Evolutionary conservation across 192 early-diverging fungal species (phyloP).

Genomic region (Chytriomyces sp.): DNA sequence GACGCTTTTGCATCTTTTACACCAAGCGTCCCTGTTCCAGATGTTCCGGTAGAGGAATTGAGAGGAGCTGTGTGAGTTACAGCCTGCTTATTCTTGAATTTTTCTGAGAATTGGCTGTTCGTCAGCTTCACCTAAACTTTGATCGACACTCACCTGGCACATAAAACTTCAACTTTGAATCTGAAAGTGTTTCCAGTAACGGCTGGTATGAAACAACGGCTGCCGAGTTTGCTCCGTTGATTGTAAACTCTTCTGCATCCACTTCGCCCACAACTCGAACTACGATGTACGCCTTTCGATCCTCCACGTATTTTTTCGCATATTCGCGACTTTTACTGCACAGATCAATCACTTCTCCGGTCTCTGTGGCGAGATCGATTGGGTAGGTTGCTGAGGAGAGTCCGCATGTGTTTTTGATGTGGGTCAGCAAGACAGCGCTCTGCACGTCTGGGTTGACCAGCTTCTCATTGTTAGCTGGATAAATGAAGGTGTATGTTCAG

Average conservation of each 20-base stretch:
- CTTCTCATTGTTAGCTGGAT: slow-evolving; percentile 52
- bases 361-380: slow-evolving; percentile 58
- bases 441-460: slow-evolving; percentile 57
- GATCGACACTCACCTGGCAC: slow-evolving; percentile 3
- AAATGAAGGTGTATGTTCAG: background rate
- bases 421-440: slow-evolving; percentile 48
- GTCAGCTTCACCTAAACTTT: too few relatives aligned
- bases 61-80: too few relatives aligned
- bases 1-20: too few relatives aligned
- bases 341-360: slow-evolving; percentile 60
- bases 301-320: slow-evolving; percentile 56
- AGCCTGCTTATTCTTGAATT: too few relatives aligned
- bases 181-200: slow-evolving; percentile 7
- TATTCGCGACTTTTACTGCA: slow-evolving; percentile 54
- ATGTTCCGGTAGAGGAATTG: too few relatives aligned
- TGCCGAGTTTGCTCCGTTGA: too few relatives aligned
- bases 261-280: slow-evolving; percentile 62
- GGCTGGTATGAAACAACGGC: background rate
- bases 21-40: too few relatives aligned
- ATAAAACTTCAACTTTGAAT: slow-evolving; percentile 15
- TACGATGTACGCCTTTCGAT: slow-evolving; percentile 63
- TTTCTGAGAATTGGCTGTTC: too few relatives aligned
- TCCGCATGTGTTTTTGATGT: slow-evolving; percentile 52
- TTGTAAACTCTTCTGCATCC: background rate
- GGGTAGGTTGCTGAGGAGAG: slow-evolving; percentile 40